A percentile compares a stretch with the other conserved stretches of the same genome.
phyloP scores from a whole-genome alignment of 176 grass and related monocot genomes.

The Bromus sterilis region DNA sequence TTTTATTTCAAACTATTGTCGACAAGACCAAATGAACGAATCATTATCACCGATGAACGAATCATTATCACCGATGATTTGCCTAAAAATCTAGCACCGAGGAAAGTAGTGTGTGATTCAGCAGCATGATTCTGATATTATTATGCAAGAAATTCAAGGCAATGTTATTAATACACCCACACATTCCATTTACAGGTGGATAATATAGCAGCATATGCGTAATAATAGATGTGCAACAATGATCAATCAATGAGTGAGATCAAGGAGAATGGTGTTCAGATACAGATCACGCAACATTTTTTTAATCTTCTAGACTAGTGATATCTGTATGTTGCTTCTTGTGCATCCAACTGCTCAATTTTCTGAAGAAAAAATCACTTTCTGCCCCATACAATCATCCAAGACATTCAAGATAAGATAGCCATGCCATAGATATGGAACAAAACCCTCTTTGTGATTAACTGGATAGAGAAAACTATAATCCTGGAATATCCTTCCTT shows the following conservation, averaged over 20 bases:
- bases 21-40: not conserved
- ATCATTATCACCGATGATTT: not conserved
- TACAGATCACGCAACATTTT: not conserved
- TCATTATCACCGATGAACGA: not conserved
- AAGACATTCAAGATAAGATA: not conserved
- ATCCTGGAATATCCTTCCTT: not conserved
- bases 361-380: not conserved
- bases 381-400: not conserved
- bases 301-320: not conserved
- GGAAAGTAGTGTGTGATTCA: not conserved
- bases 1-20: not conserved
- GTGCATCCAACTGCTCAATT: not conserved
- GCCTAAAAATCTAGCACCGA: not conserved
- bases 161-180: not conserved
- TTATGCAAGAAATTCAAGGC: not conserved
- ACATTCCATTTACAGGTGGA: not conserved
- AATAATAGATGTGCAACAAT: not conserved
- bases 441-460: not conserved
- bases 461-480: not conserved
- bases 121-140: not conserved
- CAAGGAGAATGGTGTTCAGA: not conserved
- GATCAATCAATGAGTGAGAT: not conserved
- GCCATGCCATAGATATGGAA: not conserved
- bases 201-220: no score
- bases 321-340: not conserved